Base-by-base conservation (phyloP, 2,329 filamentous ascomycete genomes). In the Zasmidium cellare region DNA sequence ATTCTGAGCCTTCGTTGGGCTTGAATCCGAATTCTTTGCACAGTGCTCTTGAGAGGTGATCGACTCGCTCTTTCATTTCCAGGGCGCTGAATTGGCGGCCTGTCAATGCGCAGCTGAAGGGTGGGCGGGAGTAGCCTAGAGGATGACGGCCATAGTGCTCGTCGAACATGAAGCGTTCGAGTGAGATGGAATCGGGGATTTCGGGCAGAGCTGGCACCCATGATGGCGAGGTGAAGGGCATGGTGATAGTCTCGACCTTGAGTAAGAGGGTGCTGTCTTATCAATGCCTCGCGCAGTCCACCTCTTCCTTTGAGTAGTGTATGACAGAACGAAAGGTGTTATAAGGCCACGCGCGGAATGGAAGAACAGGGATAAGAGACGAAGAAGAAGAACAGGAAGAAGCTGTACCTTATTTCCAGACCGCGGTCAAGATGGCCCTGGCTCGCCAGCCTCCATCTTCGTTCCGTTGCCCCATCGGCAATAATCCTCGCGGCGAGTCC, bases 81-180 rank as follows among this genome's bases (percentile, higher is more conserved):
- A 79, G 65, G 6, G 82, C 79, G 7, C 84, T 84, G 72, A 87
- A 90, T 2, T 84, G 82, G 71, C 83, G 86, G 51, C 89, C 69
- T 0, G 86, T 86, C 28, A 93, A 65, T 18, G 89, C 91, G 69
- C 90, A 93, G 31, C 87, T 91, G 75, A 88, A 96, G 1, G 90
- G 89, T 55, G 87, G 82, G 47, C 79, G 79, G 19, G 90, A 87
- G 60, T 84, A 79, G 28, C 82, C 79, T 9, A 89, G 74, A 9
- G 89, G 81, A 52, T 78, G 74, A 48, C 90, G 84, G 35, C 89
- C 90, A 68, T 90, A 83, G 47, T 81, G 76, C 66, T 93, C 90
- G 66, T 87, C 83, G 60, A 87, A 83, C 78, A 96, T 87, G 74
- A 96, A 96, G 52, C 93, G 85, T 63, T 82, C 82, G 57, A 96